Conservation (phyloP, 805 yeast genomes). For the Barnettozyma sp. region DNA sequence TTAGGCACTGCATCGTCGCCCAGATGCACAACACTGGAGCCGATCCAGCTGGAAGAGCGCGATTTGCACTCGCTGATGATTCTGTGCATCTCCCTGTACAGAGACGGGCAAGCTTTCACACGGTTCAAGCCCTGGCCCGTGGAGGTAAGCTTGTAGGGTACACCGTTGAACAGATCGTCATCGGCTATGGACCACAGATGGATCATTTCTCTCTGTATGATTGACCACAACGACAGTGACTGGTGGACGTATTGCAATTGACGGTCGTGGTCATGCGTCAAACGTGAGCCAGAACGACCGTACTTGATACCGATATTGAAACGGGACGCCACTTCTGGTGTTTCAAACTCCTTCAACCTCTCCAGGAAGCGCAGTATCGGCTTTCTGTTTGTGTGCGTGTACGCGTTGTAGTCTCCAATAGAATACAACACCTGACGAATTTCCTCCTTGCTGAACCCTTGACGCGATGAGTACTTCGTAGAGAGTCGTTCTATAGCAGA, state of each 20-base stretch:
- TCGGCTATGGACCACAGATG: slow-evolving; percentile 74
- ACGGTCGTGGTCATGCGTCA: slow-evolving; percentile 65
- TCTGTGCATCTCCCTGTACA: slow-evolving; percentile 63
- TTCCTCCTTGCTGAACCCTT: slow-evolving; percentile 47
- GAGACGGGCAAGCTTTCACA: slow-evolving; percentile 64
- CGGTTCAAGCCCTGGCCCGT: slow-evolving; percentile 82
- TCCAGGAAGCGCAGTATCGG: slow-evolving; percentile 61
- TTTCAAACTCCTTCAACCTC: slow-evolving; percentile 41
- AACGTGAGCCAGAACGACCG: slow-evolving; percentile 63
- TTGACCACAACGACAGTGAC: slow-evolving; percentile 68
- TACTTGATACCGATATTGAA: slow-evolving; percentile 55
- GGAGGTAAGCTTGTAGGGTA: slow-evolving; percentile 50
- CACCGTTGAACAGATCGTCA: slow-evolving; percentile 54
- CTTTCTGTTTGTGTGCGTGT: slow-evolving; percentile 57
- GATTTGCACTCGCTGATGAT: slow-evolving; percentile 60
- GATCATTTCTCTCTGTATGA: slow-evolving; percentile 72
- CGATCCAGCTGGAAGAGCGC: slow-evolving; percentile 65
- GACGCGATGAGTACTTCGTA: slow-evolving; percentile 35
- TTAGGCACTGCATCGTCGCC: slow-evolving; percentile 85
- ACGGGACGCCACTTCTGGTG: slow-evolving; percentile 33
- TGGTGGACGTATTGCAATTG: slow-evolving; percentile 73
- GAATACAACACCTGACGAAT: slow-evolving; percentile 70
- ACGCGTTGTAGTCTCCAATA: slow-evolving; percentile 72
- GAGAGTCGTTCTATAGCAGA: slow-evolving; percentile 58
- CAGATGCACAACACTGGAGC: slow-evolving; percentile 70